Conservation (phyloP, 257 asterid species). For the Rehmannia glutinosa region DNA sequence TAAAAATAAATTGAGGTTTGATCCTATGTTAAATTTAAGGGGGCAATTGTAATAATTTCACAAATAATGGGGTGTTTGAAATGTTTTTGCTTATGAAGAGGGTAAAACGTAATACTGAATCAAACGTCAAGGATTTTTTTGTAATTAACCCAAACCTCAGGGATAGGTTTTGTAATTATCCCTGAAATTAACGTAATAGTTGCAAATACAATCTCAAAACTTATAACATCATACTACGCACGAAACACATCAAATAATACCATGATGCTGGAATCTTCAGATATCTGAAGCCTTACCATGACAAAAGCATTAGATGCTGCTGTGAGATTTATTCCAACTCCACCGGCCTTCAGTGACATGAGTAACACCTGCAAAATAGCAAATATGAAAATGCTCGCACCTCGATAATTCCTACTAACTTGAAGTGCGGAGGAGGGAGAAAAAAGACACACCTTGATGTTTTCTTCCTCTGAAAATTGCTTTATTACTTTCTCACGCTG, state of each 20-base stretch:
- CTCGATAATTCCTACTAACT: not conserved
- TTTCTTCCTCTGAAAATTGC: constrained; percentile 80
- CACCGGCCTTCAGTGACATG: constrained; percentile 98
- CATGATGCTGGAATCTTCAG: not conserved
- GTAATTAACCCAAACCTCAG: too few relatives aligned
- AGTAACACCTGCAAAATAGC: constrained; percentile 60
- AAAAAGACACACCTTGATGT: constrained; percentile 48
- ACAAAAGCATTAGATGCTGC: constrained; percentile 95
- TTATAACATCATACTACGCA: too few relatives aligned
- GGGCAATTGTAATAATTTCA: too few relatives aligned
- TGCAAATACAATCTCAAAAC: constrained; percentile 4
- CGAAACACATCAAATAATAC: not conserved
- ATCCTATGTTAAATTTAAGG: too few relatives aligned
- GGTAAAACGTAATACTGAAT: too few relatives aligned
- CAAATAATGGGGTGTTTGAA: too few relatives aligned
- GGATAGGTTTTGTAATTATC: too few relatives aligned
- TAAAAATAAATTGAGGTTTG: too few relatives aligned
- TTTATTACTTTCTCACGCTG: constrained; percentile 86
- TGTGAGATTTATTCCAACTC: constrained; percentile 94
- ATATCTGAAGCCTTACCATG: constrained; percentile 47
- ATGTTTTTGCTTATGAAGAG: too few relatives aligned
- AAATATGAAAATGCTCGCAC: not conserved
- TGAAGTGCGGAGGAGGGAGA: not conserved
- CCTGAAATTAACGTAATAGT: not conserved
- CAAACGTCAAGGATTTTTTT: too few relatives aligned